phyloP scores from a whole-genome alignment of 1,284 basidiomycete genomes.

The Sphagnurus paluster region DNA sequence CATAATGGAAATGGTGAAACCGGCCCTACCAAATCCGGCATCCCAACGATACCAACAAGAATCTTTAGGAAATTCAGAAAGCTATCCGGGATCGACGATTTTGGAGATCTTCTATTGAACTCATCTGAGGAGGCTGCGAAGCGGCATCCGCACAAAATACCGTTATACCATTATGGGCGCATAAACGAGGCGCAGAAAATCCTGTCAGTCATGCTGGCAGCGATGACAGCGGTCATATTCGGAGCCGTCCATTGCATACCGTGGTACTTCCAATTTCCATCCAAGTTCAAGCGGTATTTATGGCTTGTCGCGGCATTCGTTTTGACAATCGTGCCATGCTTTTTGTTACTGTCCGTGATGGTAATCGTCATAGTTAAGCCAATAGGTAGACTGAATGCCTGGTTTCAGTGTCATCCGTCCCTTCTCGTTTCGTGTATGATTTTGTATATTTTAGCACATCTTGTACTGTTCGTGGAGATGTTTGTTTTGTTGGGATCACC shows the following conservation, averaged over 20 bases:
- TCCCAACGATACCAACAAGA: too few species aligned
- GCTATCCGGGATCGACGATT: not conserved
- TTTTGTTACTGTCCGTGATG: not conserved
- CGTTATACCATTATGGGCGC: constrained; percentile 2
- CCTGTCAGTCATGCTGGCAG: not conserved
- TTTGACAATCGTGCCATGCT: constrained; percentile 4
- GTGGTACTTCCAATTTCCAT: constrained; percentile 18
- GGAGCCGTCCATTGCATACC: constrained; percentile 17
- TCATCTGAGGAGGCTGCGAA: not conserved
- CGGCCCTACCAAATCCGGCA: too few species aligned
- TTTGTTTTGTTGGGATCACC: constrained; percentile 10
- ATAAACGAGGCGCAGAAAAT: not conserved
- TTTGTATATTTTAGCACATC: constrained; percentile 3
- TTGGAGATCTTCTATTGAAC: not conserved
- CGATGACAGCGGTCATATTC: constrained; percentile 6
- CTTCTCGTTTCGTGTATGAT: not conserved
- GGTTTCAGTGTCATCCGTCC: not conserved
- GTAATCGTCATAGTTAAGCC: not conserved
- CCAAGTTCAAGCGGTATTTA: constrained; percentile 6
- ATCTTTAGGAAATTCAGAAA: too few species aligned
- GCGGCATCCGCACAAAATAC: not conserved
- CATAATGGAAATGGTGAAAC: too few species aligned
- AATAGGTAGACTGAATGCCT: not conserved
- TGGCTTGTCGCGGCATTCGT: constrained; percentile 14
- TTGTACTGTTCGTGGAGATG: constrained; percentile 6